These are phyloP conservation scores for Rhizopogon vesiculosus DNA, from an alignment of 768 basidiomycete genomes.

Conservation along the genomic window DNA sequence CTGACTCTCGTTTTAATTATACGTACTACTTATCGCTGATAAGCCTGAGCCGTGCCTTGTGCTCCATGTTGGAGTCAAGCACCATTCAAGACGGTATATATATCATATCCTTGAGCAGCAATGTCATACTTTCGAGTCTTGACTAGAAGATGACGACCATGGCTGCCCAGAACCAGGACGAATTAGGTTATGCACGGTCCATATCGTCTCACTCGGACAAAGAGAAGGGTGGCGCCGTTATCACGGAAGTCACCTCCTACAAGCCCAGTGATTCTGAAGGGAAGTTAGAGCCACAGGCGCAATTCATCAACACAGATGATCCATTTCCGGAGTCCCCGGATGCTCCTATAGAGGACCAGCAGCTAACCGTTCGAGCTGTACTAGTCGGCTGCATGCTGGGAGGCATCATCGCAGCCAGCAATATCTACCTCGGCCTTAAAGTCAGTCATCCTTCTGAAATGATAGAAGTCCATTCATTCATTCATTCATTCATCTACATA, in stretches of 20 bases:
- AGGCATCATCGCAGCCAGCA: constrained; percentile 52
- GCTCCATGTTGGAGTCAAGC: background rate
- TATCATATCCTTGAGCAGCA: background rate
- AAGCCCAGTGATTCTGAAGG: background rate
- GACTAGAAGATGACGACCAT: background rate
- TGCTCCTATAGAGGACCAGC: constrained; percentile 40
- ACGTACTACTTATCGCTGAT: background rate
- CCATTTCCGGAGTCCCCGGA: constrained; percentile 50
- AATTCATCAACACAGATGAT: constrained; percentile 10
- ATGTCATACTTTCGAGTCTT: background rate
- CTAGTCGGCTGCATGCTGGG: constrained; percentile 45
- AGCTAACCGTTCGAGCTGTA: constrained; percentile 45
- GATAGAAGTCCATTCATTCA: background rate
- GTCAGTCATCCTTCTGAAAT: background rate
- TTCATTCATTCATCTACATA: background rate
- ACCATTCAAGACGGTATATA: background rate
- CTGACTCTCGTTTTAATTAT: background rate
- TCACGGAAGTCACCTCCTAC: background rate
- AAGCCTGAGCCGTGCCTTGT: background rate
- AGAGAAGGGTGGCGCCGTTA: background rate
- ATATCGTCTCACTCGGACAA: background rate
- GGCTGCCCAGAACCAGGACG: background rate
- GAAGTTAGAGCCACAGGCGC: background rate
- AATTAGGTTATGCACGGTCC: background rate
- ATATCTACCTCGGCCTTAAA: constrained; percentile 66